Evolutionary conservation across 352 stramenopile genomes (phyloP).

Genomic region (Phytophthora podocarpi): DNA sequence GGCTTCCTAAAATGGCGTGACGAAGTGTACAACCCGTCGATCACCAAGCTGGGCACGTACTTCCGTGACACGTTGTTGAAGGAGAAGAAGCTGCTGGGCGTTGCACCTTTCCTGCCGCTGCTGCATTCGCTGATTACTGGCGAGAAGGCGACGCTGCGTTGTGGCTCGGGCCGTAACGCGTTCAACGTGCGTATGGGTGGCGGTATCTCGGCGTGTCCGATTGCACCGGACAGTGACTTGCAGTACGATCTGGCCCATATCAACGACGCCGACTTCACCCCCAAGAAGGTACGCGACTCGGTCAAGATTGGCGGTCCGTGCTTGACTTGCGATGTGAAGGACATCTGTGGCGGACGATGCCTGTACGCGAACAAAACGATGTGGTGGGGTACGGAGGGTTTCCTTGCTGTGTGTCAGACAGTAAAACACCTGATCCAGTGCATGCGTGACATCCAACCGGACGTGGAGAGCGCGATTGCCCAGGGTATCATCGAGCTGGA

Average conservation of each 20-base stretch:
- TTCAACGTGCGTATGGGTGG: conserved; percentile 46
- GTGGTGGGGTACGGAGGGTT: conserved; percentile 49
- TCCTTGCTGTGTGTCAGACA: conserved; percentile 38
- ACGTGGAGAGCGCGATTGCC: conserved; percentile 35
- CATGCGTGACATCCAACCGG: conserved; percentile 35
- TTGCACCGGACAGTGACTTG: conserved; percentile 35
- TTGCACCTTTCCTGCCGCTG: conserved; percentile 39
- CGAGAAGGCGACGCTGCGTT: conserved; percentile 33
- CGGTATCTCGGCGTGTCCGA: conserved; percentile 40
- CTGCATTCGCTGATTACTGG: conserved; percentile 36
- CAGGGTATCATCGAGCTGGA: conserved; percentile 40
- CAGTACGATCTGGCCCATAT: conserved; percentile 36
- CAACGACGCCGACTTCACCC: conserved; percentile 34
- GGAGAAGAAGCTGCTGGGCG: conserved; percentile 32
- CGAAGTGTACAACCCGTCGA: conserved; percentile 42
- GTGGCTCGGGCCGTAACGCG: conserved; percentile 36
- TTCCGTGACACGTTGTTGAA: conserved; percentile 33
- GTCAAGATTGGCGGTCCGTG: conserved; percentile 33
- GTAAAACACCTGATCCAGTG: conserved; percentile 45
- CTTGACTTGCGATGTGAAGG: conserved; percentile 41
- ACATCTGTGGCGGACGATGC: conserved; percentile 41
- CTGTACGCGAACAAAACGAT: conserved; percentile 53
- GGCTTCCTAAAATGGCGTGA: conserved; percentile 41
- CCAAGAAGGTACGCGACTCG: conserved; percentile 34
- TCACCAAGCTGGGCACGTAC: conserved; percentile 34